phyloP scores from a whole-genome alignment of 495 filamentous ascomycete genomes.

The Xylaria cubensis region DNA sequence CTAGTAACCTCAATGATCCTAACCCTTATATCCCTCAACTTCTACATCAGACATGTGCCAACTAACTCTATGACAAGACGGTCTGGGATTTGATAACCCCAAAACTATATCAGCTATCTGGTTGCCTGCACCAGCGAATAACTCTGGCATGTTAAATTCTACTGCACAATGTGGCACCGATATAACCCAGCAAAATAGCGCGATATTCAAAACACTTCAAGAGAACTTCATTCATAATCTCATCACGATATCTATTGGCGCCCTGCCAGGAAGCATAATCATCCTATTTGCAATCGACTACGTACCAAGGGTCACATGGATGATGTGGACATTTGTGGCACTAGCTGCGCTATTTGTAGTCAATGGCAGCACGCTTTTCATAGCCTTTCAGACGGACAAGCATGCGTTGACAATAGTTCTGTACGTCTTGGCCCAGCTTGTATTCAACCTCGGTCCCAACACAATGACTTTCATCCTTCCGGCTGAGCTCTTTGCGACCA shows the following conservation, averaged over 20 bases:
- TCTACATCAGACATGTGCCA: background rate
- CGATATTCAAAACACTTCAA: slow-evolving; percentile 43
- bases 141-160: background rate
- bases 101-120: slow-evolving; percentile 51
- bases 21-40: background rate
- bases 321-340: slow-evolving; percentile 46
- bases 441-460: slow-evolving; percentile 74
- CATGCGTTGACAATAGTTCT: slow-evolving; percentile 59
- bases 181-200: slow-evolving; percentile 21
- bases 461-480: slow-evolving; percentile 65
- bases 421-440: slow-evolving; percentile 61
- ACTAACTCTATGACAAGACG: slow-evolving; percentile 32
- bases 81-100: slow-evolving; percentile 72
- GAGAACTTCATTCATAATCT: slow-evolving; percentile 45
- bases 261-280: slow-evolving; percentile 47
- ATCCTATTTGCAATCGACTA: slow-evolving; percentile 47
- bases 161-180: slow-evolving; percentile 1
- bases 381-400: slow-evolving; percentile 41
- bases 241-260: slow-evolving; percentile 46
- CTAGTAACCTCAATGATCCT: background rate
- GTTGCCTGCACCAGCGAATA: slow-evolving; percentile 36
- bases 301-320: slow-evolving; percentile 45
- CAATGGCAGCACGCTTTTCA: slow-evolving; percentile 45
- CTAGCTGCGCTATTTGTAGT: slow-evolving; percentile 50
- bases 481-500: slow-evolving; percentile 52